Evolutionary conservation across 2,329 filamentous ascomycete species (phyloP).

Genomic region (Aureobasidium sp.): DNA sequence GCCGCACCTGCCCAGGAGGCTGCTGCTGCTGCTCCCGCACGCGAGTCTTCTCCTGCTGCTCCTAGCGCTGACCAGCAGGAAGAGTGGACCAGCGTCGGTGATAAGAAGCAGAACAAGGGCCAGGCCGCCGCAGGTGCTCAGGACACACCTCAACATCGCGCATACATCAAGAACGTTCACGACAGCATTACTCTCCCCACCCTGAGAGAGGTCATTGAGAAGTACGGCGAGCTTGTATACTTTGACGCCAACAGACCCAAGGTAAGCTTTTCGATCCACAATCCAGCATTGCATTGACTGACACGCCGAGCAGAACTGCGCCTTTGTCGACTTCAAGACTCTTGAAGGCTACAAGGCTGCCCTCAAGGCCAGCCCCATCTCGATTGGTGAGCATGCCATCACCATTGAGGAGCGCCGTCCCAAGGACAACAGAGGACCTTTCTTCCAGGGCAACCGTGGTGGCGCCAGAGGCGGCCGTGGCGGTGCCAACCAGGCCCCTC

Average conservation of each 20-base stretch:
- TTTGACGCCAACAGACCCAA: constrained; percentile 63
- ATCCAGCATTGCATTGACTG: background rate
- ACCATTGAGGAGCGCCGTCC: constrained; percentile 83
- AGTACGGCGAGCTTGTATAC: constrained; percentile 59
- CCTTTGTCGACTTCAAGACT: constrained; percentile 89
- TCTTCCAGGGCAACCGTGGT: constrained; percentile 31
- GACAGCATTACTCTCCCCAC: constrained; percentile 75
- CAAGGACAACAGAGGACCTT: constrained; percentile 32
- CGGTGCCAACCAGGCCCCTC: constrained; percentile 40
- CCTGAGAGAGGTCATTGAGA: constrained; percentile 62
- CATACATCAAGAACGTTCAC: constrained; percentile 93
- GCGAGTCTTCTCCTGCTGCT: constrained; percentile 29
- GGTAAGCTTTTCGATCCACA: constrained; percentile 44
- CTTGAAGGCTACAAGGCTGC: constrained; percentile 76
- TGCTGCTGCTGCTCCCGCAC: constrained; percentile 31
- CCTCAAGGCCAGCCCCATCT: constrained; percentile 75
- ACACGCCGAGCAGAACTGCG: constrained; percentile 64
- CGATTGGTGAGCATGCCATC: constrained; percentile 74
- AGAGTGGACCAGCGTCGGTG: constrained; percentile 84
- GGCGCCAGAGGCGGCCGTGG: constrained; percentile 34
- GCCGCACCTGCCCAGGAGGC: constrained; percentile 21
- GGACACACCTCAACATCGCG: constrained; percentile 69
- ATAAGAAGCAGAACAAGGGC: constrained; percentile 68
- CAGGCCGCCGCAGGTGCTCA: constrained; percentile 60
- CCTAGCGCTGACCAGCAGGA: constrained; percentile 41